phyloP scores from a whole-genome alignment of 805 yeast species.

The Yarrowia hollandica region DNA sequence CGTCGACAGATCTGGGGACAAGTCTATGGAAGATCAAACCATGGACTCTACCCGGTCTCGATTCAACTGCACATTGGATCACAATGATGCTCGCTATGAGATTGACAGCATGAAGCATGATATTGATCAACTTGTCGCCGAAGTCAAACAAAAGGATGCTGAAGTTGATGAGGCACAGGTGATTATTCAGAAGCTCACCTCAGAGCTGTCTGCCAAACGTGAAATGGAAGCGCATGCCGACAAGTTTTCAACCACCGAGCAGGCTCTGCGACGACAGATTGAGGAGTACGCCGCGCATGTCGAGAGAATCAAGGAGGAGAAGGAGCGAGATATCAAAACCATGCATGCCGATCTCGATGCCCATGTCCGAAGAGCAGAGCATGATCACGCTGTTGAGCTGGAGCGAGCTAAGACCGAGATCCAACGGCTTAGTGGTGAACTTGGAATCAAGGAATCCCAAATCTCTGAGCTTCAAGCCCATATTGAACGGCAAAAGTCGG shows the following conservation, averaged over 20 bases:
- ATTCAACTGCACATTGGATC: not conserved
- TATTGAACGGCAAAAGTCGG: not conserved
- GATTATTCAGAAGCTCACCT: slow-evolving; percentile 15
- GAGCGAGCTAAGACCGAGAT: not conserved
- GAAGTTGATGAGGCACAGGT: slow-evolving; percentile 6
- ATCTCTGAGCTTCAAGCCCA: not conserved
- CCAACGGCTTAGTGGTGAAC: not conserved
- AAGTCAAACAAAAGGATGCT: slow-evolving; percentile 15
- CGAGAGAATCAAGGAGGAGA: slow-evolving; percentile 17
- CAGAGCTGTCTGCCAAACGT: slow-evolving; percentile 21
- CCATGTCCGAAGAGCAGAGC: slow-evolving; percentile 2
- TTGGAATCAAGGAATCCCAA: not conserved
- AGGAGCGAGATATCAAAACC: slow-evolving; percentile 12
- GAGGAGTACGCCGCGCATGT: slow-evolving; percentile 7
- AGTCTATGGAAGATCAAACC: slow-evolving; percentile 3
- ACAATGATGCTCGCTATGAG: slow-evolving; percentile 7
- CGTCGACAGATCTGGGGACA: not conserved
- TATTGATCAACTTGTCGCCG: slow-evolving; percentile 14
- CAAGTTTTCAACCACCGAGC: slow-evolving; percentile 5
- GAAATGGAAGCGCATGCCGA: not conserved
- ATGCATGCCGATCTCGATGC: slow-evolving; percentile 22
- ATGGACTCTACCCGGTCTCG: not conserved
- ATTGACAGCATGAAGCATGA: slow-evolving; percentile 5
- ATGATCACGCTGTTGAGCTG: slow-evolving; percentile 17
- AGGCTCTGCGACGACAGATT: slow-evolving; percentile 9